A percentile compares a stretch with the other conserved stretches of the same genome.
phyloP scores from a whole-genome alignment of 371 early-diverging fungal genomes.

The Rhizopus sp. region DNA sequence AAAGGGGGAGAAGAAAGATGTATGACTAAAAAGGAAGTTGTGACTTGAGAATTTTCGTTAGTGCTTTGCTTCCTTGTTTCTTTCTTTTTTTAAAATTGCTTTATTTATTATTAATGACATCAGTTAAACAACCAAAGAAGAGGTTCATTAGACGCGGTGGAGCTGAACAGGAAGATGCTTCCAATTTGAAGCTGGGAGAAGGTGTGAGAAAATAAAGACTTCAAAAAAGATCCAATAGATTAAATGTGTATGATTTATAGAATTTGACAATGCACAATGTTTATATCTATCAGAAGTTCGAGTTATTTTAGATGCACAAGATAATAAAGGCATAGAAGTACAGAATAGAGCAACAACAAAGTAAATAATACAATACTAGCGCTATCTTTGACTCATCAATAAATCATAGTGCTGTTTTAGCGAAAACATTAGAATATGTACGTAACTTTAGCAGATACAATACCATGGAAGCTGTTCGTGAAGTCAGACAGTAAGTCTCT shows the following conservation, averaged over 20 bases:
- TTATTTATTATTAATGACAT: conserved; percentile 5
- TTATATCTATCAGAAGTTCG: conserved; percentile 86
- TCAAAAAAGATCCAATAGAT: conserved; percentile 1
- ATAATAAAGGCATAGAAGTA: conserved; percentile 36
- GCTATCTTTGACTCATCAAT: not conserved
- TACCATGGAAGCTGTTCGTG: conserved; percentile 82
- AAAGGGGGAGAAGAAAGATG: too few relatives aligned
- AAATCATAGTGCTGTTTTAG: conserved; percentile 45
- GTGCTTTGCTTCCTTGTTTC: conserved; percentile 6
- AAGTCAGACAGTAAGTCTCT: conserved; percentile 74
- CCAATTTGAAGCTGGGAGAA: conserved; percentile 71
- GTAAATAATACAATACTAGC: conserved; percentile 23
- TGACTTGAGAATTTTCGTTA: not conserved
- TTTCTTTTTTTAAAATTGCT: not conserved
- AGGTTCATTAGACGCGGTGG: conserved; percentile 62
- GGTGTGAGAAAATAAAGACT: conserved; percentile 35
- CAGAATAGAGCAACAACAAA: conserved; percentile 42
- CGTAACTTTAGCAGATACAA: conserved; percentile 80
- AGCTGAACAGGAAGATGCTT: conserved; percentile 74
- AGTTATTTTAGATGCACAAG: conserved; percentile 76
- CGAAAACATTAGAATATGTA: conserved; percentile 82
- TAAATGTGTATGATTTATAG: conserved; percentile 31
- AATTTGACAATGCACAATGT: conserved; percentile 81
- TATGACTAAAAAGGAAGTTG: not conserved
- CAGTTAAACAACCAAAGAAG: conserved; percentile 21